Conservation (phyloP, 768 basidiomycete species). For the Termitomyces sp. region DNA sequence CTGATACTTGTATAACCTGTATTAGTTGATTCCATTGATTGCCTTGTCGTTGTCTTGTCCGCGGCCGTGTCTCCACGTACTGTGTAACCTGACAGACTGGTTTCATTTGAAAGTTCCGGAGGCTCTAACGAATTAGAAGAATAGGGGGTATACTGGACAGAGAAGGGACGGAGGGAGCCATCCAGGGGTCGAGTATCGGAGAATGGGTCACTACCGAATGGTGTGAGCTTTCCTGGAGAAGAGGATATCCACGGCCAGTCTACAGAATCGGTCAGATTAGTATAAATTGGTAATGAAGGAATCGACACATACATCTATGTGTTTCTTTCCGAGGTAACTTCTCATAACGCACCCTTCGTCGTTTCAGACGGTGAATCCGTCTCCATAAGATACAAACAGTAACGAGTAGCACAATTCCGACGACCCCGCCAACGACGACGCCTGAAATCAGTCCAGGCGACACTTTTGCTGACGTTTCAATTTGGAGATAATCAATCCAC, state of each 20-base stretch:
- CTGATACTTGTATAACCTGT: slow-evolving; percentile 1
- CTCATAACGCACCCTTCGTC: background rate
- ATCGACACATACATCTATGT: background rate
- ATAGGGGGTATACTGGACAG: background rate
- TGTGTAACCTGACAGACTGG: slow-evolving; percentile 1
- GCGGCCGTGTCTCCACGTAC: background rate
- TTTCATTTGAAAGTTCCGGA: background rate
- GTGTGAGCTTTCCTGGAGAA: background rate
- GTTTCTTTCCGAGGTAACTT: background rate
- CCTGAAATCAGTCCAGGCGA: slow-evolving; percentile 1
- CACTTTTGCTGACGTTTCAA: background rate
- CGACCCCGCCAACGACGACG: background rate
- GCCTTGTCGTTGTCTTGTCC: background rate
- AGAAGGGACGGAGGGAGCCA: background rate
- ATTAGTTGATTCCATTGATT: background rate
- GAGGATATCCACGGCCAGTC: slow-evolving; percentile 6
- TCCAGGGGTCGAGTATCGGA: background rate
- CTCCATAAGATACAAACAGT: background rate
- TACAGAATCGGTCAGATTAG: background rate
- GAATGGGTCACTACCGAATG: background rate
- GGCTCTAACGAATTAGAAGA: background rate
- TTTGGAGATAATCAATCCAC: slow-evolving; percentile 7
- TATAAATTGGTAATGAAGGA: background rate
- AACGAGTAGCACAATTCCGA: background rate
- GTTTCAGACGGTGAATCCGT: background rate